Percentiles rank a stretch among this genome's conserved stretches.
These are phyloP conservation scores for Arthroderma sp. DNA, from an alignment of 2,329 filamentous ascomycete genomes.

Conservation along the genomic window DNA sequence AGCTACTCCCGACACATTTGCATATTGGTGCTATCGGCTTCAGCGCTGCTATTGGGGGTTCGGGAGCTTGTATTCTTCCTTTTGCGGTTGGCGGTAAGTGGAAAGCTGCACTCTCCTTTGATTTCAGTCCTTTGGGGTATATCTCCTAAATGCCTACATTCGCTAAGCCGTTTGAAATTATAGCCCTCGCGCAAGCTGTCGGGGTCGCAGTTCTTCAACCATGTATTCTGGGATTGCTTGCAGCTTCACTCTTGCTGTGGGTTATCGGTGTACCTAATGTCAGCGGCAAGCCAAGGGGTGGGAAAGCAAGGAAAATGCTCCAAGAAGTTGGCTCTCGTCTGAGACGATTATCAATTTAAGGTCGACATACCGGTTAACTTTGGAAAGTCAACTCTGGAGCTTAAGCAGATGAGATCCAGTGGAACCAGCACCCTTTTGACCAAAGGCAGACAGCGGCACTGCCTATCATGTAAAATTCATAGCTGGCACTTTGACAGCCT, in stretches of 20 bases:
- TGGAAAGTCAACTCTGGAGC: too few relatives aligned
- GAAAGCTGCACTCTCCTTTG: constrained; percentile 4
- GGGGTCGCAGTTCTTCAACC: constrained; percentile 47
- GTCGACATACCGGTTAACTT: too few relatives aligned
- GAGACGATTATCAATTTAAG: too few relatives aligned
- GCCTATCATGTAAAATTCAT: too few relatives aligned
- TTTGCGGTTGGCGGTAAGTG: constrained; percentile 25
- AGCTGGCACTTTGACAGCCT: too few relatives aligned
- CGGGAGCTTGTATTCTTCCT: constrained; percentile 41
- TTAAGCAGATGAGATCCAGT: too few relatives aligned
- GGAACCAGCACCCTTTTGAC: too few relatives aligned
- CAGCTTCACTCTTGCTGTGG: background rate
- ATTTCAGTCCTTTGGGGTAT: background rate
- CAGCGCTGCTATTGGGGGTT: constrained; percentile 59
- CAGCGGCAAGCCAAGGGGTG: too few relatives aligned
- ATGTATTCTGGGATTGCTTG: constrained; percentile 37
- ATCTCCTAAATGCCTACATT: background rate
- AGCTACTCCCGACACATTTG: constrained; percentile 54
- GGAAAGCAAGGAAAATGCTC: too few relatives aligned
- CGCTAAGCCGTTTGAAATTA: background rate
- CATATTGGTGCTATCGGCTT: constrained; percentile 68
- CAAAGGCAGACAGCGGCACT: too few relatives aligned
- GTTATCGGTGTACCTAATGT: too few relatives aligned
- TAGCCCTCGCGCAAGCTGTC: constrained; percentile 30
- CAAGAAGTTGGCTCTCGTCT: too few relatives aligned